These are phyloP conservation scores for Lippia alba DNA, from an alignment of 305 asterid genomes.

Conservation along the genomic window DNA sequence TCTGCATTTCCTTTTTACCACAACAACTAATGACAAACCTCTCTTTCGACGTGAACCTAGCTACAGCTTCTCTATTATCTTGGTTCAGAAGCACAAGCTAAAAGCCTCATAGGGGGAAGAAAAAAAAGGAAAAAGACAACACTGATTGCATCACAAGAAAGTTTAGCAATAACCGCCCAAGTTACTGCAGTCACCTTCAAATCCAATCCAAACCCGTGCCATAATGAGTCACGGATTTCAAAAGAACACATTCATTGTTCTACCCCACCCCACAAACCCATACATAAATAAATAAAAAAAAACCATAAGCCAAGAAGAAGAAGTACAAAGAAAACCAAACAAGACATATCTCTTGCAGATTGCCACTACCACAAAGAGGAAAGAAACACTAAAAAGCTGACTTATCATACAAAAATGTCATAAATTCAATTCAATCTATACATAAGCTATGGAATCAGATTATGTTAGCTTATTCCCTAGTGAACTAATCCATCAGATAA, in stretches of 20 bases:
- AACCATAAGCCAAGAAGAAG: neutral
- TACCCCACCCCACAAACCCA: slow-evolving; percentile 11
- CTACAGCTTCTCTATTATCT: slow-evolving; percentile 16
- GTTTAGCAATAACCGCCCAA: slow-evolving; percentile 51
- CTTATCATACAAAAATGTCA: slow-evolving; percentile 22
- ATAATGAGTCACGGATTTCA: slow-evolving; percentile 64
- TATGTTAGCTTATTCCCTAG: slow-evolving; percentile 1
- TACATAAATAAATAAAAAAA: neutral
- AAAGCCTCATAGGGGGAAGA: slow-evolving; percentile 21
- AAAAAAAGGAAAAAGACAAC: neutral
- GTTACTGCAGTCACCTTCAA: slow-evolving; percentile 62
- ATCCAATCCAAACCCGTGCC: slow-evolving; percentile 68
- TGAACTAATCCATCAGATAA: slow-evolving; percentile 23
- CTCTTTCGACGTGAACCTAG: neutral
- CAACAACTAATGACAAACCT: no score
- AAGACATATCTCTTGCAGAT: neutral
- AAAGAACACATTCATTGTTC: slow-evolving; percentile 46
- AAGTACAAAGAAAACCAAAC: neutral
- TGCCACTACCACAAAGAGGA: slow-evolving; percentile 32
- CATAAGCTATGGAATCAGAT: slow-evolving; percentile 20
- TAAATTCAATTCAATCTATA: slow-evolving; percentile 13
- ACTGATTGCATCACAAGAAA: slow-evolving; percentile 68
- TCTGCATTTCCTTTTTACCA: neutral
- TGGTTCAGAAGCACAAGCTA: slow-evolving; percentile 26
- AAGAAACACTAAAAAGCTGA: slow-evolving; percentile 36